Percentiles rank a stretch among this genome's conserved stretches.
These are phyloP conservation scores for Fusarium aywerte DNA, from an alignment of 2,329 filamentous ascomycete genomes.

Conservation along the genomic window DNA sequence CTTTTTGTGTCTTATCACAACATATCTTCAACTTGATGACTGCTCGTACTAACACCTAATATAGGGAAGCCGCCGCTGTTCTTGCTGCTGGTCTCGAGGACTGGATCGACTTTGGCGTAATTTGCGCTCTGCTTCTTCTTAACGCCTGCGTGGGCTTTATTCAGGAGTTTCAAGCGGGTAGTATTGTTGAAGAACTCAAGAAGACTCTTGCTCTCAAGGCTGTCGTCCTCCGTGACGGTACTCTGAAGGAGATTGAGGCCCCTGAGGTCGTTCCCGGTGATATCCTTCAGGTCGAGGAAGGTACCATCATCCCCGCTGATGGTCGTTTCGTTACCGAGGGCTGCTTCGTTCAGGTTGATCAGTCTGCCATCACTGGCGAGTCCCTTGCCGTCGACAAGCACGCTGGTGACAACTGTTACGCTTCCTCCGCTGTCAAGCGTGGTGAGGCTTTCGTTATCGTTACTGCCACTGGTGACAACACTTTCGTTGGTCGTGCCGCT, in stretches of 20 bases:
- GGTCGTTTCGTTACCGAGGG: conserved; percentile 85
- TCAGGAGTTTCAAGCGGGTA: conserved; percentile 84
- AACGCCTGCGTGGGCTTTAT: conserved; percentile 89
- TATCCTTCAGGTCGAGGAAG: conserved; percentile 89
- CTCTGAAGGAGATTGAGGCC: conserved; percentile 81
- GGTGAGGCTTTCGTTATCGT: conserved; percentile 86
- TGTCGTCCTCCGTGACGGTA: conserved; percentile 82
- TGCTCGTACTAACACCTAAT: background rate
- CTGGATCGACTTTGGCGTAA: conserved; percentile 95
- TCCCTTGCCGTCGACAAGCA: conserved; percentile 92
- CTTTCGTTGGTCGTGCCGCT: conserved; percentile 88
- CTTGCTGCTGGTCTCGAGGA: conserved; percentile 85
- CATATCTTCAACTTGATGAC: background rate
- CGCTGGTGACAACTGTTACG: conserved; percentile 81
- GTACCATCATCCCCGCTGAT: conserved; percentile 90
- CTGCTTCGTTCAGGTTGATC: conserved; percentile 89
- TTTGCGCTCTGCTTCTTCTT: conserved; percentile 82
- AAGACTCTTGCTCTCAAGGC: conserved; percentile 91
- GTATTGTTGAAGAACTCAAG: conserved; percentile 90
- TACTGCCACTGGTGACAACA: conserved; percentile 87
- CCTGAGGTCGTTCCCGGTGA: conserved; percentile 89
- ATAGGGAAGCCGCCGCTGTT: conserved; percentile 74
- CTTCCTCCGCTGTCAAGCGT: conserved; percentile 90
- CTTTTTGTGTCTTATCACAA: too few species aligned
- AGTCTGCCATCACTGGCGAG: conserved; percentile 91